phyloP scores from a whole-genome alignment of 306 rosid genomes.

The Corylus americana region DNA sequence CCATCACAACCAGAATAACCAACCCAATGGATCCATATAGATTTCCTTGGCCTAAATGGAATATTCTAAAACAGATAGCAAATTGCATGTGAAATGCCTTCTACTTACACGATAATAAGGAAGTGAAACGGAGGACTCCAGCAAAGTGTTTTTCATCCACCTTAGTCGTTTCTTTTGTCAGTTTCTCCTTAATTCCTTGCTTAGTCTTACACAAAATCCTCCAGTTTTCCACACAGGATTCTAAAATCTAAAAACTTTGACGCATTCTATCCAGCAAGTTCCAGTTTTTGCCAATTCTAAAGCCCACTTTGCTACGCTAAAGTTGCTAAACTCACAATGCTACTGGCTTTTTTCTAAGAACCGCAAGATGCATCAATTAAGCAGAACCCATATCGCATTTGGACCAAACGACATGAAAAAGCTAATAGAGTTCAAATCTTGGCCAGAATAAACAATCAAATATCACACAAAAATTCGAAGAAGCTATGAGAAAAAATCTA shows the following conservation, averaged over 20 bases:
- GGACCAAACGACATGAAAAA: neutral
- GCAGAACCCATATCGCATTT: neutral
- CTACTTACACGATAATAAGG: neutral
- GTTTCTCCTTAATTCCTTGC: neutral
- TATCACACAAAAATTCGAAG: neutral
- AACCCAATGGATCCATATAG: neutral
- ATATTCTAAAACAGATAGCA: neutral
- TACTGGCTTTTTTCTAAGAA: neutral
- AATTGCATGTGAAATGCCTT: neutral
- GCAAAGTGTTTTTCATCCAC: neutral
- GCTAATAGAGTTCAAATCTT: neutral
- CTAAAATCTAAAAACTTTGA: neutral
- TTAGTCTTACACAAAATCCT: slow-evolving; percentile 2
- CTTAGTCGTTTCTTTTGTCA: neutral
- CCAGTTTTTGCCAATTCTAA: neutral
- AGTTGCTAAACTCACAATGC: neutral
- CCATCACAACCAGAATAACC: neutral
- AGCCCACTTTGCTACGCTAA: slow-evolving; percentile 6
- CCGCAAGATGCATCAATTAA: neutral
- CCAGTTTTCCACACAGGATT: neutral
- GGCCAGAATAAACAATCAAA: slow-evolving; percentile 3
- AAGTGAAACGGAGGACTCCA: neutral
- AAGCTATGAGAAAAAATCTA: neutral
- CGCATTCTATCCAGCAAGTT: slow-evolving; percentile 1
- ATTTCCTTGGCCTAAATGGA: neutral